These are phyloP conservation scores for Podospora tetraspora DNA, from an alignment of 495 filamentous ascomycete genomes.

Conservation along the genomic window DNA sequence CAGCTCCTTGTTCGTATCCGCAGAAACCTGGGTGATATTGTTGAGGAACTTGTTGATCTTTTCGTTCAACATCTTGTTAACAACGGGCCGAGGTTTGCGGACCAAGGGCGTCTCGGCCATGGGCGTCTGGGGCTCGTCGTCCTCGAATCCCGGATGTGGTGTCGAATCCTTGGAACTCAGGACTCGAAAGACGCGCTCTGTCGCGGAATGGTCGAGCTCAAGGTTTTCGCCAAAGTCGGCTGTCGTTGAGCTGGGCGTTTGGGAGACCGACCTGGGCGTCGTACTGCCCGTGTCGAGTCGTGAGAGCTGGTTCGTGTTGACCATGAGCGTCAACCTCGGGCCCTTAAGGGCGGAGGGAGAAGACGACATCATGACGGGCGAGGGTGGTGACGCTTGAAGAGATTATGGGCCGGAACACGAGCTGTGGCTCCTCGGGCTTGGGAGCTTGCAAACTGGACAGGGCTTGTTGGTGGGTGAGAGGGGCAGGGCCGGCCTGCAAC, in stretches of 20 bases:
- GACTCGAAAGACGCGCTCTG: no score
- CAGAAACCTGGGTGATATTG: not conserved
- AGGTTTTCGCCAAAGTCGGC: not conserved
- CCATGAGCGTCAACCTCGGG: not conserved
- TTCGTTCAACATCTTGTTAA: not conserved
- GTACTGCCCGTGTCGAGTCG: no score
- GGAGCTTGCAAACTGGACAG: no score
- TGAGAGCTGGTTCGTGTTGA: not conserved
- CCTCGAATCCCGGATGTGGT: no score
- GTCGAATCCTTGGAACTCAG: no score
- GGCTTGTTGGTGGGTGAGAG: no score
- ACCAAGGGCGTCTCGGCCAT: no score
- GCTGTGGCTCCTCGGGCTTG: no score
- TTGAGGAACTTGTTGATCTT: not conserved
- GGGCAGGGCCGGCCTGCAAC: not conserved
- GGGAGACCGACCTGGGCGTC: not conserved
- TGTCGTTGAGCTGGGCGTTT: not conserved
- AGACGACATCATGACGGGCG: not conserved
- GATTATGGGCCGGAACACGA: no score
- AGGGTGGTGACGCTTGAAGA: no score
- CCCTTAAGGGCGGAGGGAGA: not conserved
- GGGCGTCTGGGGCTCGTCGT: not conserved
- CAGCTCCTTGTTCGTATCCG: conserved; percentile 11
- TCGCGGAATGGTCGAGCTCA: no score
- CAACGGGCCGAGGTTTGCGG: not conserved